Evolutionary conservation across 495 filamentous ascomycete species (phyloP).

Genomic region (Aspergillus panamensis): DNA sequence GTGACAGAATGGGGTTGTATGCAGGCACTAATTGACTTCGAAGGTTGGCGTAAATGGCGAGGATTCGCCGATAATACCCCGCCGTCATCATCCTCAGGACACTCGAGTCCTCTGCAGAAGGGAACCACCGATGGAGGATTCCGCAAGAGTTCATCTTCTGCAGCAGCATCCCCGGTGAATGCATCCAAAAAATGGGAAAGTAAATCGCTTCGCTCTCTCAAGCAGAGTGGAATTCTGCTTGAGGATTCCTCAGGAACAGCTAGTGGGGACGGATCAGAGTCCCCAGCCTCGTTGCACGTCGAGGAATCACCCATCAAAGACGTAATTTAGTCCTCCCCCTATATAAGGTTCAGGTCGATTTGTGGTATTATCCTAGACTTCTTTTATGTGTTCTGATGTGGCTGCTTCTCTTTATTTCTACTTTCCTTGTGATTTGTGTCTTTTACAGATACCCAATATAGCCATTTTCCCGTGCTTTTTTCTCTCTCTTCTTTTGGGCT

Average conservation of each 20-base stretch:
- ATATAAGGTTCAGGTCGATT: background rate
- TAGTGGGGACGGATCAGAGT: conserved; percentile 33
- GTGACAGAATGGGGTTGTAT: conserved; percentile 99
- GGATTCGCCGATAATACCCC: conserved; percentile 53
- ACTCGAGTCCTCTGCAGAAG: conserved; percentile 33
- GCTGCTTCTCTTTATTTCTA: background rate
- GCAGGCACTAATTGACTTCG: conserved; percentile 97
- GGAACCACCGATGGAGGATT: conserved; percentile 18
- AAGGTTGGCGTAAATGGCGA: conserved; percentile 98
- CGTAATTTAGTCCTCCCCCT: background rate
- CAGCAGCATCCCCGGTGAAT: conserved; percentile 1
- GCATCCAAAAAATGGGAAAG: conserved; percentile 8
- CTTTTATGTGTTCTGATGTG: background rate
- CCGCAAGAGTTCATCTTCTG: conserved; percentile 4
- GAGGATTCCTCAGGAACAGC: conserved; percentile 39
- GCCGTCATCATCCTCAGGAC: conserved; percentile 21
- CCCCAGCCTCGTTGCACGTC: conserved; percentile 13
- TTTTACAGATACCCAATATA: conserved; percentile 31
- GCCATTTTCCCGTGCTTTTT: conserved; percentile 23
- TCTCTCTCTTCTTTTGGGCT: conserved; percentile 2
- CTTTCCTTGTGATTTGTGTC: conserved; percentile 19
- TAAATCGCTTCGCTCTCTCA: conserved; percentile 20
- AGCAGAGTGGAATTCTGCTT: conserved; percentile 23
- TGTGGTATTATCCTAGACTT: conserved; percentile 9
- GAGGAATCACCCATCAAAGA: background rate